phyloP scores from a whole-genome alignment of 2,329 filamentous ascomycete genomes.

The Trichoderma oligosporum region DNA sequence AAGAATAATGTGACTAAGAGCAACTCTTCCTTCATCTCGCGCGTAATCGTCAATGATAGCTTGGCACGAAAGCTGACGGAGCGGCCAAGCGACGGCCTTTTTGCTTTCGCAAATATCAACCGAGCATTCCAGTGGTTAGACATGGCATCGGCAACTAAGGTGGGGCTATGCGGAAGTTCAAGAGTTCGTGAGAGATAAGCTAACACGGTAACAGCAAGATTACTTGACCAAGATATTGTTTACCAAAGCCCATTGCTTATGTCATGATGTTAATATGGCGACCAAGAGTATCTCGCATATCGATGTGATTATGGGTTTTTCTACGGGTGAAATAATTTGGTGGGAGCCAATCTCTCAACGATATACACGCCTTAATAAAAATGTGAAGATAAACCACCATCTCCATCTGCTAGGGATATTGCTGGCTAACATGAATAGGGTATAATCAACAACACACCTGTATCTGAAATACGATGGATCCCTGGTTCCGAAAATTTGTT shows the following conservation, averaged over 20 bases:
- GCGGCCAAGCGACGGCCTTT: constrained; percentile 71
- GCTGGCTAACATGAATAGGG: constrained; percentile 49
- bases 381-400: constrained; percentile 48
- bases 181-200: neutral
- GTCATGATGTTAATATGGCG: constrained; percentile 82
- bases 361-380: constrained; percentile 94
- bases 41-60: constrained; percentile 85
- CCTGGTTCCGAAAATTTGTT: constrained; percentile 92
- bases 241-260: constrained; percentile 91
- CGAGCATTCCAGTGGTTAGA: constrained; percentile 96
- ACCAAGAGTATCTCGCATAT: constrained; percentile 79
- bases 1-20: constrained; percentile 99
- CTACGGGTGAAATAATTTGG: constrained; percentile 96
- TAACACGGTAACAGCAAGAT: constrained; percentile 60
- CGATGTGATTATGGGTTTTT: constrained; percentile 93
- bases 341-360: constrained; percentile 96
- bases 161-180: constrained; percentile 26
- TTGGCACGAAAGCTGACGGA: constrained; percentile 76
- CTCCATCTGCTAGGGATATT: neutral
- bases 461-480: constrained; percentile 88
- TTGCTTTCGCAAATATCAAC: constrained; percentile 94
- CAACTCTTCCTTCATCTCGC: constrained; percentile 97
- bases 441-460: constrained; percentile 78
- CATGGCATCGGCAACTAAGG: constrained; percentile 69
- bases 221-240: constrained; percentile 95